A percentile compares a stretch with the other conserved stretches of the same genome.
These are phyloP conservation scores for Penicillium sp. DNA, from an alignment of 2,329 filamentous ascomycete genomes.

Conservation along the genomic window DNA sequence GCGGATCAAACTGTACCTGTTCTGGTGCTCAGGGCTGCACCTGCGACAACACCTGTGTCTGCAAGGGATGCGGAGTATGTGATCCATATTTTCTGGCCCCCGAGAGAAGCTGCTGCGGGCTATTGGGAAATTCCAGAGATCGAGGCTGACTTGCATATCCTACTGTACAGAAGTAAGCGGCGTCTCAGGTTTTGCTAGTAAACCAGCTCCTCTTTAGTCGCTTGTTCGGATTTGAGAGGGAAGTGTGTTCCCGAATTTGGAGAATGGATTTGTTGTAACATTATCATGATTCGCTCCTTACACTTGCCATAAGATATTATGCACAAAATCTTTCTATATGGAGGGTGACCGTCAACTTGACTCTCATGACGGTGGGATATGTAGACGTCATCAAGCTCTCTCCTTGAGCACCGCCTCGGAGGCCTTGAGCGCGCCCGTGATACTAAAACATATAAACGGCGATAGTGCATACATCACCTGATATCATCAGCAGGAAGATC, in stretches of 20 bases:
- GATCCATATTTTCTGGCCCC: background rate
- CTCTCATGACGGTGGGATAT: background rate
- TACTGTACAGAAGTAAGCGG: conserved; percentile 27
- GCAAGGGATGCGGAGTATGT: conserved; percentile 45
- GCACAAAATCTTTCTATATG: background rate
- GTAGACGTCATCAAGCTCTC: conserved; percentile 10
- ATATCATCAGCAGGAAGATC: background rate
- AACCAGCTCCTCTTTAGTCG: background rate
- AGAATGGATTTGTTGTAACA: background rate
- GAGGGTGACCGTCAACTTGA: background rate
- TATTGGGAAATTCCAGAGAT: conserved; percentile 1
- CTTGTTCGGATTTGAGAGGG: background rate
- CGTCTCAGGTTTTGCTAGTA: background rate
- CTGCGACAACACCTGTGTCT: conserved; percentile 37
- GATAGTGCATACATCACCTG: conserved; percentile 38
- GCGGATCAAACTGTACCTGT: conserved; percentile 38
- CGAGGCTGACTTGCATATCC: conserved; percentile 9
- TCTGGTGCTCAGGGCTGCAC: conserved; percentile 35
- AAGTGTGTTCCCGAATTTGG: no score
- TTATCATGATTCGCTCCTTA: background rate
- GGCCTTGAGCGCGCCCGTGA: conserved; percentile 36
- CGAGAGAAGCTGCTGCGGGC: background rate
- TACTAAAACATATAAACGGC: conserved; percentile 34
- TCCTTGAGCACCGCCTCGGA: conserved; percentile 28
- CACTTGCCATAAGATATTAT: background rate